phyloP scores from a whole-genome alignment of 257 asterid genomes.

The Solanum corneliomulleri region DNA sequence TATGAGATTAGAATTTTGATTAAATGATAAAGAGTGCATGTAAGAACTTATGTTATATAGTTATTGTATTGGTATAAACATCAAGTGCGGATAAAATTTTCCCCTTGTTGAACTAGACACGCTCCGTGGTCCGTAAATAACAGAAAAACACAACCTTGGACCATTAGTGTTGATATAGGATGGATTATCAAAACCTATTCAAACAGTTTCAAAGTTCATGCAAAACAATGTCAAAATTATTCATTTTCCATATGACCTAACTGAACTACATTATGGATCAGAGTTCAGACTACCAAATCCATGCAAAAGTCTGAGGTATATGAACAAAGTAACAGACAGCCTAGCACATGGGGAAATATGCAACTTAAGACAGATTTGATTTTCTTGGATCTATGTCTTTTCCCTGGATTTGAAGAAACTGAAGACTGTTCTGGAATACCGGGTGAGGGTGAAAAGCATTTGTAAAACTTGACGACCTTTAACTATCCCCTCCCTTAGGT shows the following conservation, averaged over 20 bases:
- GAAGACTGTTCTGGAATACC: conserved; percentile 33
- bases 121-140: not conserved
- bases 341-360: not conserved
- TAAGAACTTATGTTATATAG: not conserved
- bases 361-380: not conserved
- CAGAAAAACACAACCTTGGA: not conserved
- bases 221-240: not conserved
- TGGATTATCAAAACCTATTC: not conserved
- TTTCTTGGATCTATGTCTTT: conserved; percentile 15
- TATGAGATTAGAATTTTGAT: not conserved
- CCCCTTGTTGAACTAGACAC: not conserved
- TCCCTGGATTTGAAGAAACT: conserved; percentile 43
- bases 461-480: conserved; percentile 52
- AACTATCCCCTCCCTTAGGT: conserved; percentile 53
- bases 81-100: not conserved
- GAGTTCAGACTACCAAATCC: not conserved
- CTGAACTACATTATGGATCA: not conserved
- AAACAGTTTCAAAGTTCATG: not conserved
- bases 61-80: not conserved
- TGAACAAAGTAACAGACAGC: not conserved
- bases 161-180: not conserved
- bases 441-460: conserved; percentile 43
- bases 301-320: not conserved
- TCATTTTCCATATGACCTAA: not conserved
- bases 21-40: not conserved